phyloP scores from a whole-genome alignment of 805 yeast species.

The Sugiyamaella qingdaonensis region DNA sequence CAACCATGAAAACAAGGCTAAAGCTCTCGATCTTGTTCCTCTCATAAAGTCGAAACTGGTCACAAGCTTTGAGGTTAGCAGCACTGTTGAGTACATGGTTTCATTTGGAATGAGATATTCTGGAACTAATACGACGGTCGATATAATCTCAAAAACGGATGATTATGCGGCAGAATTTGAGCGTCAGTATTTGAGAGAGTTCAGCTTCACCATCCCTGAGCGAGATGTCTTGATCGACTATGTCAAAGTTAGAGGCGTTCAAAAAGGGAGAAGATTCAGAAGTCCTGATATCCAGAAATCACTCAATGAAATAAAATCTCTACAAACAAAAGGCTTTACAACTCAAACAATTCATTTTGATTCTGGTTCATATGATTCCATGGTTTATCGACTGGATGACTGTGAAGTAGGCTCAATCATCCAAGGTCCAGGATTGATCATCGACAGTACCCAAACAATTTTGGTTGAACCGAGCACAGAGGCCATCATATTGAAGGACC shows the following conservation, averaged over 20 bases:
- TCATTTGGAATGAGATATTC: constrained; percentile 72
- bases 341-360: constrained; percentile 5
- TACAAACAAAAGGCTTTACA: background rate
- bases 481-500: constrained; percentile 6
- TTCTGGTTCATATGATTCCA: constrained; percentile 39
- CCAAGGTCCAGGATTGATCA: constrained; percentile 9
- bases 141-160: constrained; percentile 41
- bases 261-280: background rate
- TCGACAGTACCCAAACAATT: constrained; percentile 12
- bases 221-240: background rate
- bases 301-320: background rate
- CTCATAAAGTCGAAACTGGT: constrained; percentile 29
- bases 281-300: background rate
- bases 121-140: constrained; percentile 80
- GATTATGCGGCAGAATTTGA: background rate
- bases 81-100: constrained; percentile 50
- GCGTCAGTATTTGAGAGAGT: background rate
- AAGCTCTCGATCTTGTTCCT: constrained; percentile 48
- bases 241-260: background rate
- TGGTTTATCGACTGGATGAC: constrained; percentile 51
- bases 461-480: constrained; percentile 4
- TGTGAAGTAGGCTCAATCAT: constrained; percentile 28
- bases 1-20: constrained; percentile 38
- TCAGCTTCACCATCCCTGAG: background rate
- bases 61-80: constrained; percentile 1